Evolutionary conservation across 257 asterid genomes (phyloP), one percentile per base, ranked within the genome.

Genomic region (Datura wrightii): DNA sequence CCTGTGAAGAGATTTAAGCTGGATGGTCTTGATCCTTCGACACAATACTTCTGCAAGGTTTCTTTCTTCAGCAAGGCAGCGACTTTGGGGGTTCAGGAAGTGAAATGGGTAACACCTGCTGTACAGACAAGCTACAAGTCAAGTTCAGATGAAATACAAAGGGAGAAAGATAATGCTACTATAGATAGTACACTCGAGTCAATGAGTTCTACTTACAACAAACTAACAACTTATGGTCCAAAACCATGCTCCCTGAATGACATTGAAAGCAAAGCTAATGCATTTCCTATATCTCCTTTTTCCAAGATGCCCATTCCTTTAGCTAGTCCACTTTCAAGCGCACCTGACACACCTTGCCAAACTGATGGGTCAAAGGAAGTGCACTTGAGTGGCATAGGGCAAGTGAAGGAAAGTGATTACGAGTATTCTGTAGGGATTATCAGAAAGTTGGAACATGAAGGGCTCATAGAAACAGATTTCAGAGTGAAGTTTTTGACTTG

Each of bases 401-500:
- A 81, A 79, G 37, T 55, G 89, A 86, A 86, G 44, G 89, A 84
- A 59, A 88, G 89, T 84, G 93, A 90, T 78, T 90, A 91, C 4
- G 98, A 92, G 93, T 92, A 92, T 69, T 93, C 93, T n/a, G 98
- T 95, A 86, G 91, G 93, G 71, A 92, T 90, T 44, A 82, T 95
- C 31, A 84, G 97, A 10, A 86, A 92, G 91, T 84, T 95, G 87
- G 98, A 95, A 88, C 89, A 93, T 7, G 96, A 90, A 16, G 97
- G 98, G 46, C 91, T 92, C 86, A 83, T 95, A 1, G 94, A 90
- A 66, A 87, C 91, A 41, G 54, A 85, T 52, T 95, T 92, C 59
- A 92, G 98, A 50, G 89, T 91, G 91, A 95, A 92, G 79, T 93
- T 95, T 85, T 85, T 95, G 86, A 93, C 98, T 2, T 95, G 98